Base-by-base conservation (phyloP, 257 asterid genomes). In the Penstemon davidsonii region DNA sequence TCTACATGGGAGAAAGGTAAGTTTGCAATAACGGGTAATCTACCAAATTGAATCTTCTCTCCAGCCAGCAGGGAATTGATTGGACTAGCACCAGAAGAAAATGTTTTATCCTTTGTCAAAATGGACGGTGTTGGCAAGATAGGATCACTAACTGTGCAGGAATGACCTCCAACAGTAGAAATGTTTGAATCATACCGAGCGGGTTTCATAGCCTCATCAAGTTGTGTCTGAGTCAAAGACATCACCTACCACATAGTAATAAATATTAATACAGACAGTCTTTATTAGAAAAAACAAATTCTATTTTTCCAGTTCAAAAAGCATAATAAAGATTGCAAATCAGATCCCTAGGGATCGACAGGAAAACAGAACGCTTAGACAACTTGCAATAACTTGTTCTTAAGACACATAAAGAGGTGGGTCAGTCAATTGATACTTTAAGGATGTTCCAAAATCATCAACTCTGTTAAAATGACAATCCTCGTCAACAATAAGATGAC, bases 1-100 rank as follows among this genome's bases (percentile, higher is more conserved):
- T 39, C 50, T 47, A 51, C 6, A 11, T 3, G 10, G 43, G 66
- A 62, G 46, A 11, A 41, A 43, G 44, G 55, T 5, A 57, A 43
- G 73, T 8, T 57, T 39, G 47, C 41, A 45, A 40, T 6, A 18
- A 49, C 63, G 45, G 10, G 63, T 37, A 57, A 8, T 58, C 0
- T 88, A 94, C 99, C 99, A 74, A 91, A 94, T 82, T 88, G 98
- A 72, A 94, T 94, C 79, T 85, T 88, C 84, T 94, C 99, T 72
- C 96, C 97, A 63, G 97, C 96, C 67, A 90, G 96, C 76, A 94
- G 80, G 60, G 99, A 93, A 81, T 83, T 87, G 69, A 91, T 82
- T 75, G 97, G 96, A 67, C 96, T 88, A 64, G 96, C 78, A 76
- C 88, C 82, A 68, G 88, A 83, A 42, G 94, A 76, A 73, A 84